Base-by-base conservation (phyloP, 192 early-diverging fungal genomes). In the Coemansia sp. region DNA sequence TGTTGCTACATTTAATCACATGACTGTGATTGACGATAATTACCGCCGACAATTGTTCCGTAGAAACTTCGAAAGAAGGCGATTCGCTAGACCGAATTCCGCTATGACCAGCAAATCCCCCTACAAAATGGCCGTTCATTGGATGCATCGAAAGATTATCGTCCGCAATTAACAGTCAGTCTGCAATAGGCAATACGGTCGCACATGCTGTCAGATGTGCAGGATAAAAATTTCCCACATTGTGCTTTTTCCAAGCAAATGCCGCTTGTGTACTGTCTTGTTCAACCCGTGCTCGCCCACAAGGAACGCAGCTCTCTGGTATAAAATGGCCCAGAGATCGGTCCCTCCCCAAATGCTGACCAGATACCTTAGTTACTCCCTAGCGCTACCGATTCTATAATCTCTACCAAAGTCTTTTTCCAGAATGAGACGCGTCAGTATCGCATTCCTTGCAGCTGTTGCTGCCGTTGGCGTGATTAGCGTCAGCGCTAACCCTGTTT, bases 371-470 rank as follows among this genome's bases (percentile, higher is more conserved):
- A 38, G 11, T 10, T 38, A 16, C n/a, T 38, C 11, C 16, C 35
- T 4, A 38, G n/a, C 11, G 35, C n/a, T 38, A 38, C 35, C 35
- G 35, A 38, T 16, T 10, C 14, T 14, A 7, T 11, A 24, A 47
- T 22, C 21, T 22, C 19, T 4, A 24, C 25, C 25, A 24, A 38
- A 19, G 31, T 32, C 18, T 14, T 29, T 59, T 30, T n/a, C 30
- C 31, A 59, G 21, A 32, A 69, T 69, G 67, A 69, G 52, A 47
- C 60, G 68, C 28, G 51, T 70, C 18, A 42, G 68, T 40, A 35
- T 62, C 45, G 53, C 54, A 38, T 38, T 74, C 25, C 54, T 74
- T 29, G 72, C 65, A 6, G 72, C 72, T 16, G 22, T 64, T 32
- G 72, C 62, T 24, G 65, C 65, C 19, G 52, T 60, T 16, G 58